phyloP scores from a whole-genome alignment of 2,329 filamentous ascomycete genomes.

The Microcyclospora pomicola region DNA sequence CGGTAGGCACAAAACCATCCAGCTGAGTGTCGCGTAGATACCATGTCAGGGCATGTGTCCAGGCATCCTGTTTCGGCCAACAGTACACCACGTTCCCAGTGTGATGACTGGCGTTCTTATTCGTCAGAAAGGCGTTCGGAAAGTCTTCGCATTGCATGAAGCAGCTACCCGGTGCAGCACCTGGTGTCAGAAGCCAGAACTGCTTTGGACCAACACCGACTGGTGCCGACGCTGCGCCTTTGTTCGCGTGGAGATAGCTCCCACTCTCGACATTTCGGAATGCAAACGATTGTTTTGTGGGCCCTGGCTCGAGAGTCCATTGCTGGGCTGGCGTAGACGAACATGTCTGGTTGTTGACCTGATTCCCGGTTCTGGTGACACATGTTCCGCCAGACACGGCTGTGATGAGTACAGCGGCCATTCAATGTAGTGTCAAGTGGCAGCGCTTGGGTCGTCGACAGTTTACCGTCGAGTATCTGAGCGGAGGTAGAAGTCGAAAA shows the following conservation, averaged over 20 bases:
- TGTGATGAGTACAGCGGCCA: too few relatives aligned
- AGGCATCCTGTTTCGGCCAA: not conserved
- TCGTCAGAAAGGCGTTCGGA: not conserved
- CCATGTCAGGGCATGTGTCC: slow-evolving; percentile 1
- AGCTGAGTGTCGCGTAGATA: not conserved
- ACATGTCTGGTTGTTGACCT: too few relatives aligned
- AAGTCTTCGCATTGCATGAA: not conserved
- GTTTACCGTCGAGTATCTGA: too few relatives aligned
- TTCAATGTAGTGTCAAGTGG: too few relatives aligned
- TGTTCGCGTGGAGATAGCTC: not conserved
- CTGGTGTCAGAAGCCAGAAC: not conserved
- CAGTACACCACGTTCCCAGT: not conserved
- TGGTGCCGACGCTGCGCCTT: not conserved
- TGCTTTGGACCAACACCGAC: not conserved
- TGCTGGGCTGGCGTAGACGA: not conserved
- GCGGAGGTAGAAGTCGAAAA: too few relatives aligned
- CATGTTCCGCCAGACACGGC: too few relatives aligned
- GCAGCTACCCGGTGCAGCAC: not conserved
- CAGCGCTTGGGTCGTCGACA: too few relatives aligned
- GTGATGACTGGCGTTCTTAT: not conserved
- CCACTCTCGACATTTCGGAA: not conserved
- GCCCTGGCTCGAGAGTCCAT: not conserved
- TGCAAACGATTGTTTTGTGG: not conserved
- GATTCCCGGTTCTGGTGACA: too few relatives aligned
- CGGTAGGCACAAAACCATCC: not conserved